These are phyloP conservation scores for Forsythia viridissima DNA, from an alignment of 257 asterid genomes.

Conservation along the genomic window DNA sequence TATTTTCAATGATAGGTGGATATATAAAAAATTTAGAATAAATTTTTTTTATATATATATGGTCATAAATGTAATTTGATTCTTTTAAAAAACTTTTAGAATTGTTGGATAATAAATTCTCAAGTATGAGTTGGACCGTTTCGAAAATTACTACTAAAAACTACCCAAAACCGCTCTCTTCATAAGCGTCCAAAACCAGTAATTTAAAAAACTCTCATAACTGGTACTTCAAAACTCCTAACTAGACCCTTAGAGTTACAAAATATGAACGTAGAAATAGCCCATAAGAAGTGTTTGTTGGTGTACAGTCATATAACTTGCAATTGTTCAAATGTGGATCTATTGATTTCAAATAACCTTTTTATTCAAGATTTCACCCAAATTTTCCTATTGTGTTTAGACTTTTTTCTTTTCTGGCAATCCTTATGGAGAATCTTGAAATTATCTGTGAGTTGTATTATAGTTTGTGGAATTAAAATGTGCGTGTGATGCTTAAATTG, in stretches of 20 bases:
- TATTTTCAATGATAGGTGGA: too few relatives aligned
- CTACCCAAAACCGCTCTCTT: too few relatives aligned
- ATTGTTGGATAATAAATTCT: too few relatives aligned
- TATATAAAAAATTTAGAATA: too few relatives aligned
- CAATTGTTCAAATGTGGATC: not conserved
- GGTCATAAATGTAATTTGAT: too few relatives aligned
- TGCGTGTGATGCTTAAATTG: not conserved
- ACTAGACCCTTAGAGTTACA: not conserved
- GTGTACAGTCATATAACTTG: not conserved
- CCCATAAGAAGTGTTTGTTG: not conserved
- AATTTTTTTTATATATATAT: too few relatives aligned
- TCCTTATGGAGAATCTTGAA: not conserved
- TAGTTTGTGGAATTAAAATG: not conserved
- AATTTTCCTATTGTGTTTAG: not conserved
- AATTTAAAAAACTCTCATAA: too few relatives aligned
- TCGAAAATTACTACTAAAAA: too few relatives aligned
- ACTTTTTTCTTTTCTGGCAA: not conserved
- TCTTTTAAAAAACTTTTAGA: too few relatives aligned
- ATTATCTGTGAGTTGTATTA: not conserved
- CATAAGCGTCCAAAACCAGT: too few relatives aligned
- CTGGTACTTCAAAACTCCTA: too few relatives aligned
- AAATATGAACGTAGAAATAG: not conserved
- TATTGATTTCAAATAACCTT: not conserved
- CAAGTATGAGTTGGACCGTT: too few relatives aligned
- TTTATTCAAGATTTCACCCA: not conserved